Conservation (phyloP, 352 stramenopile species). For the Phytophthora ohioensis region DNA sequence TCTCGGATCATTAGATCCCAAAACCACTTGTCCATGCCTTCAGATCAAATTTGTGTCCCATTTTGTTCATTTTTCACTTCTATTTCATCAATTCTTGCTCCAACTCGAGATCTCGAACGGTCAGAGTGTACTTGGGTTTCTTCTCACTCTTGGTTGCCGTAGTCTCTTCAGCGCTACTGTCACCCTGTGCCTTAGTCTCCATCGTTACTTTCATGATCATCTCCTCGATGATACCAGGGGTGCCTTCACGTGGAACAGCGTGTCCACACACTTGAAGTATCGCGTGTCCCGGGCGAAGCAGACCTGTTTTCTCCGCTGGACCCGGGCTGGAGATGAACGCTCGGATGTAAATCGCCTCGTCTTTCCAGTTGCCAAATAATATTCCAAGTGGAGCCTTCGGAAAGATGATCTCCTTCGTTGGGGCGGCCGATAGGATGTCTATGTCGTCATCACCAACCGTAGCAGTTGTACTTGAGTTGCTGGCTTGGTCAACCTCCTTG, state of each 20-base stretch:
- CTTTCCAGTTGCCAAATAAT: conserved; percentile 85
- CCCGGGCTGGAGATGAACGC: conserved; percentile 84
- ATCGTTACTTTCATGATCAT: conserved; percentile 68
- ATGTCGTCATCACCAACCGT: conserved; percentile 4
- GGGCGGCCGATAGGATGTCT: conserved; percentile 29
- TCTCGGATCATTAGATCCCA: too few relatives aligned
- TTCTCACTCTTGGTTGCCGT: conserved; percentile 32
- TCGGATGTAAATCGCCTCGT: conserved; percentile 80
- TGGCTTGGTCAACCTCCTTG: conserved; percentile 29
- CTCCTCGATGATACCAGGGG: conserved; percentile 61
- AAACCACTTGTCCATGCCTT: too few relatives aligned
- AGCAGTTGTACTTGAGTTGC: neutral
- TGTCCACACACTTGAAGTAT: conserved; percentile 83
- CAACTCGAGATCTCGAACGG: conserved; percentile 81
- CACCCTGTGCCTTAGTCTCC: conserved; percentile 21
- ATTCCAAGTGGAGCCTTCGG: conserved; percentile 75
- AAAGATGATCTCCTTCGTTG: conserved; percentile 69
- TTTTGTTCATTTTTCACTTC: conserved; percentile 4
- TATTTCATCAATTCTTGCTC: conserved; percentile 84
- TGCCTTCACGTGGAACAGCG: conserved; percentile 66
- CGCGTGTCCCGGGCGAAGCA: conserved; percentile 69
- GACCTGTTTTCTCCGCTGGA: conserved; percentile 70
- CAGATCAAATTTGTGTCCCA: neutral
- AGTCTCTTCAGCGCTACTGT: conserved; percentile 14
- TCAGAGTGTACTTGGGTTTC: conserved; percentile 63